Conservation (phyloP, 352 stramenopile genomes). For the Globisporangium cystogenes region DNA sequence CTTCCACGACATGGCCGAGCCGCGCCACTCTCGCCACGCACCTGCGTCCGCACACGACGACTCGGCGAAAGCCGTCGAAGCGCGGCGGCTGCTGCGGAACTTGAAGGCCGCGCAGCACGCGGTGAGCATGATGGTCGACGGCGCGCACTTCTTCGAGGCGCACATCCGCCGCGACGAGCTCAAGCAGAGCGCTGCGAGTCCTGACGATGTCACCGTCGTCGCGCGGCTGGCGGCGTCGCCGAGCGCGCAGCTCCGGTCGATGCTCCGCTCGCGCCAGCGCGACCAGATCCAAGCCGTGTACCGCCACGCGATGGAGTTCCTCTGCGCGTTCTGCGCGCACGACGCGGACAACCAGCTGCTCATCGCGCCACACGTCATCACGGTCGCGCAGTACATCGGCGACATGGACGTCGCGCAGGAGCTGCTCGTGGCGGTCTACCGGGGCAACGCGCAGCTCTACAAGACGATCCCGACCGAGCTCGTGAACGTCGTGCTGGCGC, state of each 20-base stretch:
- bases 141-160: conserved; percentile 63
- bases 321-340: conserved; percentile 39
- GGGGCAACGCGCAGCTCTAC: conserved; percentile 36
- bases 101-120: conserved; percentile 50
- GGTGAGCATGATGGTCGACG: conserved; percentile 60
- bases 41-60: conserved; percentile 1
- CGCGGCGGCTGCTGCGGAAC: conserved; percentile 51
- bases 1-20: conserved; percentile 28
- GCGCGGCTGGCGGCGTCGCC: conserved; percentile 13
- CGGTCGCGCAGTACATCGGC: conserved; percentile 45
- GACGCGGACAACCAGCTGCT: conserved; percentile 45
- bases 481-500: conserved; percentile 45
- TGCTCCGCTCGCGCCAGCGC: conserved; percentile 36
- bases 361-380: conserved; percentile 36
- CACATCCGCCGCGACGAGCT: conserved; percentile 23
- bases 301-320: conserved; percentile 46
- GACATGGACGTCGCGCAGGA: conserved; percentile 57
- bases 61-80: conserved; percentile 31
- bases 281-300: conserved; percentile 56
- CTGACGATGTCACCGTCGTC: no score
- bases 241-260: conserved; percentile 22
- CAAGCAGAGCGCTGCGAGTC: background rate
- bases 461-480: conserved; percentile 52
- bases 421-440: conserved; percentile 50
- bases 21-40: background rate